These are phyloP conservation scores for Bathelium albidoporum DNA, from an alignment of 495 filamentous ascomycete species.

Conservation along the genomic window DNA sequence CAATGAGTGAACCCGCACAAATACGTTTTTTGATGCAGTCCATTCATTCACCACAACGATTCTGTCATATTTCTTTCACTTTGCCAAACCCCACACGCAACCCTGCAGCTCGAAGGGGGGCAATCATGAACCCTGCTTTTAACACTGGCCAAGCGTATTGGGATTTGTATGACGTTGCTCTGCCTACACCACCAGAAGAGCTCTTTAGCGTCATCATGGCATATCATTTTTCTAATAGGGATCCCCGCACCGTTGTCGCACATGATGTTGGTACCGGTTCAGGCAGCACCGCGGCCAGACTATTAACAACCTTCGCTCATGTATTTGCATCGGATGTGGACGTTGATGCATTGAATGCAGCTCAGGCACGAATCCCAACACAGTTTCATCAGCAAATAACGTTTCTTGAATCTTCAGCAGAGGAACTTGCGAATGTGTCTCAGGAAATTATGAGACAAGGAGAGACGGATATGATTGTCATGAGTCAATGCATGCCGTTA, in stretches of 20 bases:
- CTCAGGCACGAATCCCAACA: background rate
- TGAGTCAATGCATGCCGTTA: conserved; percentile 10
- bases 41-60: too few species aligned
- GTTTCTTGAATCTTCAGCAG: background rate
- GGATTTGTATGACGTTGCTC: background rate
- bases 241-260: background rate
- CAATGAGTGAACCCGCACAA: too few species aligned
- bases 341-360: background rate
- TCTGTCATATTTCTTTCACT: too few species aligned
- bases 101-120: too few species aligned
- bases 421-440: background rate
- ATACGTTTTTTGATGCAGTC: too few species aligned
- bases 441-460: background rate
- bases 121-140: too few species aligned
- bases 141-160: background rate
- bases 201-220: conserved; percentile 7
- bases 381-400: background rate
- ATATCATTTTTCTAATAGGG: conserved; percentile 6
- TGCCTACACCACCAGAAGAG: conserved; percentile 6
- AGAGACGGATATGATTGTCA: conserved; percentile 5
- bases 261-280: conserved; percentile 13
- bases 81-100: too few species aligned
- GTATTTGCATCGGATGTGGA: background rate
- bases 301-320: background rate
- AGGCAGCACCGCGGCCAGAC: conserved; percentile 5